Conservation (phyloP, 352 stramenopile species). For the Globisporangium abappressorium region DNA sequence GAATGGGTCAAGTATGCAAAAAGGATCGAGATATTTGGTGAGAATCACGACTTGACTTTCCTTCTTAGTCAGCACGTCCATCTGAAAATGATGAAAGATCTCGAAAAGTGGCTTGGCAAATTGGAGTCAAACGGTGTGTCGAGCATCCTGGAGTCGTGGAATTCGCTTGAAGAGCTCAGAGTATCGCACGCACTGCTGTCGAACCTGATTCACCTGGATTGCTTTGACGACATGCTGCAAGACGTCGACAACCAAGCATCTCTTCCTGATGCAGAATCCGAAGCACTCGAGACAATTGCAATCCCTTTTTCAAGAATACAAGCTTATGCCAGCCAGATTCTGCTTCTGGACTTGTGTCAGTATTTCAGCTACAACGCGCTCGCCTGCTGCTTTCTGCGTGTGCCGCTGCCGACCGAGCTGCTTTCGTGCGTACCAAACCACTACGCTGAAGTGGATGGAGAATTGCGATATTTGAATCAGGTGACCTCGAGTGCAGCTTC, state of each 20-base stretch:
- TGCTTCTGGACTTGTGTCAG: slow-evolving; percentile 60
- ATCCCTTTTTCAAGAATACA: slow-evolving; percentile 35
- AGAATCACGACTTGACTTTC: slow-evolving; percentile 52
- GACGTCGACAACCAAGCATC: slow-evolving; percentile 29
- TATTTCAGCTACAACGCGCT: slow-evolving; percentile 49
- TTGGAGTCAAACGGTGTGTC: slow-evolving; percentile 57
- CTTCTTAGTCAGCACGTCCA: slow-evolving; percentile 59
- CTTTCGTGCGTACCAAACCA: slow-evolving; percentile 22
- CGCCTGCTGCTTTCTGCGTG: slow-evolving; percentile 40
- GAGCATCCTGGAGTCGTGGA: slow-evolving; percentile 47
- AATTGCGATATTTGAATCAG: not conserved
- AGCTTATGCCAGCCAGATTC: slow-evolving; percentile 38
- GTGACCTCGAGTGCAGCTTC: slow-evolving; percentile 21
- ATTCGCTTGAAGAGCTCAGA: slow-evolving; percentile 34
- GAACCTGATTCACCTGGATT: slow-evolving; percentile 19
- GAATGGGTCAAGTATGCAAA: slow-evolving; percentile 26
- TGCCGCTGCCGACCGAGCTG: slow-evolving; percentile 25
- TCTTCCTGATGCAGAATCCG: slow-evolving; percentile 13
- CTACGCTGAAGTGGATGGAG: slow-evolving; percentile 14
- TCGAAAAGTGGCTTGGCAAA: slow-evolving; percentile 44
- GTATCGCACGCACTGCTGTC: slow-evolving; percentile 30
- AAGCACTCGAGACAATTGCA: slow-evolving; percentile 13
- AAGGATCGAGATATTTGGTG: slow-evolving; percentile 60
- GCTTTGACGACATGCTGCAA: slow-evolving; percentile 33
- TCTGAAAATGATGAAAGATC: slow-evolving; percentile 44